Percentiles rank a stretch among this genome's conserved stretches.
phyloP scores from a whole-genome alignment of 2,329 filamentous ascomycete species.

The Lasiodiplodia gonubiensis region DNA sequence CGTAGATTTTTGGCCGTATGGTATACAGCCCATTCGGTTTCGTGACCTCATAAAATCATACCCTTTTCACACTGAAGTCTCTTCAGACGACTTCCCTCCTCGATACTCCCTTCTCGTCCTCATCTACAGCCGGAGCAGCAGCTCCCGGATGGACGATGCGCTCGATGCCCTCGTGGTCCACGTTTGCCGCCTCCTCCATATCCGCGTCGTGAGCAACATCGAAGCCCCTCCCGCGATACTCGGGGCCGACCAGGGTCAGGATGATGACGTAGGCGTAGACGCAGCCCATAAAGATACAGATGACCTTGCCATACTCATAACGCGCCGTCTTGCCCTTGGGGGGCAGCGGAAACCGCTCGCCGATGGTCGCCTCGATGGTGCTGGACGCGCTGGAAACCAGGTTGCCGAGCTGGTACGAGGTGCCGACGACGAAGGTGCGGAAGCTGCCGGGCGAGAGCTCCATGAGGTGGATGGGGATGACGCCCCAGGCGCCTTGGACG shows the following conservation, averaged over 20 bases:
- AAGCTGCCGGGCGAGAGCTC: conserved; percentile 75
- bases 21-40: no score
- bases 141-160: conserved; percentile 18
- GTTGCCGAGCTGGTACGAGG: conserved; percentile 78
- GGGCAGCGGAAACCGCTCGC: conserved; percentile 74
- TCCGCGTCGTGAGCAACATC: conserved; percentile 43
- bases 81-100: conserved; percentile 1
- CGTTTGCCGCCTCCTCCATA: conserved; percentile 38
- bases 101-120: neutral
- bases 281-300: conserved; percentile 89
- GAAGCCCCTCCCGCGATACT: conserved; percentile 48
- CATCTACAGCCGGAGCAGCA: neutral
- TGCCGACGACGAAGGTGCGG: conserved; percentile 76
- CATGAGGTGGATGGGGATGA: conserved; percentile 66
- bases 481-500: conserved; percentile 47
- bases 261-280: conserved; percentile 71
- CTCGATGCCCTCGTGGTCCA: conserved; percentile 27
- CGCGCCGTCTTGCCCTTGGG: conserved; percentile 48
- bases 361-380: conserved; percentile 77
- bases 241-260: conserved; percentile 67
- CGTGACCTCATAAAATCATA: no score
- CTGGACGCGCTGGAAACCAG: conserved; percentile 71
- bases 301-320: conserved; percentile 75
- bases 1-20: neutral
- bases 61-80: no score